These are phyloP conservation scores for Salix brachista DNA, from an alignment of 345 rosid species.

Conservation along the genomic window DNA sequence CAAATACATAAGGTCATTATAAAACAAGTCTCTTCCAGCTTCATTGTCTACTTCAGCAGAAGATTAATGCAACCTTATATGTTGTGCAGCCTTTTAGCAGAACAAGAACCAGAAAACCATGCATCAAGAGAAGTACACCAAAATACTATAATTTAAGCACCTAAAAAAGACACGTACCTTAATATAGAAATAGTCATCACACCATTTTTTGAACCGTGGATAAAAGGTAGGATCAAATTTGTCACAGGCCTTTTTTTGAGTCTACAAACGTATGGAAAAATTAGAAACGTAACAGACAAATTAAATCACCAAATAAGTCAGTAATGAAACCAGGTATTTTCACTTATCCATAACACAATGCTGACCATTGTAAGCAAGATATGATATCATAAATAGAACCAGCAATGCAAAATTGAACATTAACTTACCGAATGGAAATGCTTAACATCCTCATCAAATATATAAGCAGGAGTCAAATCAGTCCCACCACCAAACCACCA, in stretches of 20 bases:
- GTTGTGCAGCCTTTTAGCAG: too few species aligned
- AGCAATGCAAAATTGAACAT: neutral
- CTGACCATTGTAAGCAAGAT: neutral
- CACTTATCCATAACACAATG: too few species aligned
- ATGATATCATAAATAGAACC: neutral
- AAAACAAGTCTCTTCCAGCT: neutral
- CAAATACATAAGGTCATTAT: neutral
- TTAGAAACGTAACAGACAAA: neutral
- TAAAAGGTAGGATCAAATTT: conserved; percentile 86
- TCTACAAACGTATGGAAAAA: conserved; percentile 33
- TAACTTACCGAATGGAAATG: conserved; percentile 79
- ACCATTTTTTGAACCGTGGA: conserved; percentile 93
- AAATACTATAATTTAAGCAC: neutral
- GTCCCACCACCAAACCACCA: conserved; percentile 99
- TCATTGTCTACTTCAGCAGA: neutral
- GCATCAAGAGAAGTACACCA: neutral
- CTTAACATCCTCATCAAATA: conserved; percentile 92
- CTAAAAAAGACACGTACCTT: conserved; percentile 44
- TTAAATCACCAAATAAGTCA: neutral
- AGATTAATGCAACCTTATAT: neutral
- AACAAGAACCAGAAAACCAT: neutral
- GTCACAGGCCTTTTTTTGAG: conserved; percentile 77
- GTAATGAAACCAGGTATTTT: too few species aligned
- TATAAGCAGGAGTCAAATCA: conserved; percentile 94
- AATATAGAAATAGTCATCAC: conserved; percentile 90